Evolutionary conservation across 1,139 yeast genomes (phyloP), one percentile per base, ranked within the genome.

Genomic region (Saccharomyces hybrid): DNA sequence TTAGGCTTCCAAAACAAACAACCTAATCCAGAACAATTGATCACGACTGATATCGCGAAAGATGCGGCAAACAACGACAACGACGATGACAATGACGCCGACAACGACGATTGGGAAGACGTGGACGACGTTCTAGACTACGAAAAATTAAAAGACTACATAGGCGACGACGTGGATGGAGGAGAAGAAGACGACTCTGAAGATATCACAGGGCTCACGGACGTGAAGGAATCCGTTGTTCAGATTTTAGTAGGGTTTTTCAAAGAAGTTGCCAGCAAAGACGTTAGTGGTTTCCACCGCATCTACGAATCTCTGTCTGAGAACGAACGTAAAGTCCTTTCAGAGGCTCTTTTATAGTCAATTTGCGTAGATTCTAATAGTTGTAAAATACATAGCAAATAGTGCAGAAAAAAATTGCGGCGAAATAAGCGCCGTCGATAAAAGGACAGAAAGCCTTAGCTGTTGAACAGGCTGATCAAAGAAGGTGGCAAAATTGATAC

Each of bases 41-140:
- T 49, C 31, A 42, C 60, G 23, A 30, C 52, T 56, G 59, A 51
- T 50, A 50, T 48, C 13, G 23, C 23, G 23, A 55, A 55, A 8
- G 66, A 64, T 16, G 69, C 58, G n/a, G 71, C 61, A 4, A 64
- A 61, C 13, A 71, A 60, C 4, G 63, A 59, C 4, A 72, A 62
- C 2, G 75, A 63, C 0, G 77, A 60, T 1, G 23, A 20, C 23
- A 20, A 20, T 20, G 23, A 20, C 23, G 23, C 23, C 23, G 79
- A 69, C 1, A 83, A 72, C n/a, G 83, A 73, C 14, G 88, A 78
- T 0, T 90, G 96, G 95, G 96, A 89, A 66, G 96, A 88, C 64
- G 73, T 86, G 62, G 91, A 86, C 48, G 88, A 84, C 1, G 83
- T 80, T 1, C 80, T 86, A 2, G 78, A 80, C 48, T 83, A 75